A percentile compares a stretch with the other conserved stretches of the same genome.
Evolutionary conservation across 805 yeast genomes (phyloP).

Genomic region (Ogataea polymorpha): DNA sequence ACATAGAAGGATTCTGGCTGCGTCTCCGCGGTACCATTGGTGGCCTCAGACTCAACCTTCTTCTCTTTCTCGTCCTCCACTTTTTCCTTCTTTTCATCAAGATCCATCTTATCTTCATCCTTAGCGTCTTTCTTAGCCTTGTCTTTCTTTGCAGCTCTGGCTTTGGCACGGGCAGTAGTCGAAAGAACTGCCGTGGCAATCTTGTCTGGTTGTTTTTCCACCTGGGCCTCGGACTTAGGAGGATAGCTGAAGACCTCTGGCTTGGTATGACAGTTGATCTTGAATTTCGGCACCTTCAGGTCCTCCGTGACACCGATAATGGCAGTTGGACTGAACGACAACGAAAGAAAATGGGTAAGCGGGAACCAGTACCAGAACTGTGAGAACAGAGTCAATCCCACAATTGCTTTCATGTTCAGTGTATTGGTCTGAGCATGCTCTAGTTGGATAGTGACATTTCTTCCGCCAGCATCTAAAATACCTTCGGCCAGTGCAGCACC

Average conservation of each 20-base stretch:
- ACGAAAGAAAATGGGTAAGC: slow-evolving; percentile 83
- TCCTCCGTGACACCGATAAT: slow-evolving; percentile 83
- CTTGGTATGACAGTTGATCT: slow-evolving; percentile 76
- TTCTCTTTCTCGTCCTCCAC: slow-evolving; percentile 22
- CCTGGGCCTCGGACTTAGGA: slow-evolving; percentile 75
- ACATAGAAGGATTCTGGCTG: slow-evolving; percentile 45
- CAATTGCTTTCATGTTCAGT: slow-evolving; percentile 84
- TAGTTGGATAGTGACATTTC: slow-evolving; percentile 90
- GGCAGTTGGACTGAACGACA: slow-evolving; percentile 91
- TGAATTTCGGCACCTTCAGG: slow-evolving; percentile 81
- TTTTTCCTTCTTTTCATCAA: slow-evolving; percentile 33
- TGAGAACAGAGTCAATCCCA: slow-evolving; percentile 82
- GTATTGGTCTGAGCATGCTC: slow-evolving; percentile 89
- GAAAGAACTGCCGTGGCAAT: slow-evolving; percentile 91
- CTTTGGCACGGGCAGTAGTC: slow-evolving; percentile 91
- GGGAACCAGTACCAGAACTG: slow-evolving; percentile 99
- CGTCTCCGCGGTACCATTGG: slow-evolving; percentile 30
- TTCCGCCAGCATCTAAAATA: slow-evolving; percentile 97
- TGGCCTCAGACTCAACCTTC: slow-evolving; percentile 19
- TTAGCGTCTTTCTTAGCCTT: slow-evolving; percentile 39
- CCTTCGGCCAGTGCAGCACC: slow-evolving; percentile 98
- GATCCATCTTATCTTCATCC: slow-evolving; percentile 41
- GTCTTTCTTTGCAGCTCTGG: slow-evolving; percentile 67
- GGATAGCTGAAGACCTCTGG: slow-evolving; percentile 84
- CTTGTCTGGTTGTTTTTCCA: slow-evolving; percentile 82